Evolutionary conservation across 1,284 basidiomycete genomes (phyloP).

Genomic region (Coriolopsis trogii): DNA sequence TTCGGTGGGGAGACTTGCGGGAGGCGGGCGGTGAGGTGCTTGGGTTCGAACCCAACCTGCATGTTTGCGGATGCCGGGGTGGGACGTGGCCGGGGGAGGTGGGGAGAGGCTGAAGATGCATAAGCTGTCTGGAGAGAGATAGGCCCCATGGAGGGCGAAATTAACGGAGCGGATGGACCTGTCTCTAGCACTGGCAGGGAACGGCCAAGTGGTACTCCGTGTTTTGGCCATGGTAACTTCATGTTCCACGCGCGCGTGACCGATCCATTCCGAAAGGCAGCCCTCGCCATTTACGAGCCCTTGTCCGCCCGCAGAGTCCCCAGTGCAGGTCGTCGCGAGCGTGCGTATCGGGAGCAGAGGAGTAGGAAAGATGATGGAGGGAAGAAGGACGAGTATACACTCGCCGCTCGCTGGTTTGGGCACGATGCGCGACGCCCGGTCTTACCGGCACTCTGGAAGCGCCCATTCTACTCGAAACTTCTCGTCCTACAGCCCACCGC

Average conservation of each 20-base stretch:
- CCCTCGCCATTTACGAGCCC: not conserved
- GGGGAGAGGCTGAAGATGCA: constrained; percentile 8
- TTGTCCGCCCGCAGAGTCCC: not conserved
- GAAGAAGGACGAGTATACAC: not conserved
- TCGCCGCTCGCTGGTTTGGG: not conserved
- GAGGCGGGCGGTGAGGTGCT: not conserved
- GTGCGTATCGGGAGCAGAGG: constrained; percentile 3
- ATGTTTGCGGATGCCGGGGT: constrained; percentile 3
- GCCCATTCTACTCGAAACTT: too few species aligned
- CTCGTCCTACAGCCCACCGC: not conserved
- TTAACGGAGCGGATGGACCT: constrained; percentile 22
- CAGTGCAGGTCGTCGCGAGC: not conserved
- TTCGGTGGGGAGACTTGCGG: not conserved
- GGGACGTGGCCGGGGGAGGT: constrained; percentile 3
- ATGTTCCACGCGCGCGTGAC: constrained; percentile 9
- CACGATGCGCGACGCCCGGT: not conserved
- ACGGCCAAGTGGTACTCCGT: constrained; percentile 23
- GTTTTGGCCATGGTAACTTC: constrained; percentile 8
- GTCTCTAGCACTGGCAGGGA: constrained; percentile 14
- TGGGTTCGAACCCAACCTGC: not conserved
- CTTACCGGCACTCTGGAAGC: constrained; percentile 1
- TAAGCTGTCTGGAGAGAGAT: constrained; percentile 10
- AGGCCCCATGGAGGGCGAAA: constrained; percentile 8
- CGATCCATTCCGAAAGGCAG: constrained; percentile 21
- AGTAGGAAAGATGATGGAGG: not conserved